Percentiles rank a stretch among this genome's conserved stretches.
phyloP scores from a whole-genome alignment of 2,329 filamentous ascomycete genomes.

The Dothistroma pini region DNA sequence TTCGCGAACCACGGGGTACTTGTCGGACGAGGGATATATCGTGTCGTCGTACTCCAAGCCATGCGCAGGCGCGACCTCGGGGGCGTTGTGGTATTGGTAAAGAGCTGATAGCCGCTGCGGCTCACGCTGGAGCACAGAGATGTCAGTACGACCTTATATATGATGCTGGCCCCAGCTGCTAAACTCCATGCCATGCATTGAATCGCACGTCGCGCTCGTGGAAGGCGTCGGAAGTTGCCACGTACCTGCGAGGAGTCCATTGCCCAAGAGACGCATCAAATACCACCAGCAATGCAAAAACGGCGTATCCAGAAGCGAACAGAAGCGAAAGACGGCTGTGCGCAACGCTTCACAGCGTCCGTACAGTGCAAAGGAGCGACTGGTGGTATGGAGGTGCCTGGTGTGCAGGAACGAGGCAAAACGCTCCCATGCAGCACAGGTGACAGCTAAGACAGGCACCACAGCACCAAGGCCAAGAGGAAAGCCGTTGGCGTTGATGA shows the following conservation, averaged over 20 bases:
- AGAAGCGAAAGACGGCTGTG: neutral
- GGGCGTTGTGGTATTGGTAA: conserved; percentile 40
- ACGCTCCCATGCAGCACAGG: conserved; percentile 4
- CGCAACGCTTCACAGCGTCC: neutral
- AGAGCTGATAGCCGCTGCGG: conserved; percentile 34
- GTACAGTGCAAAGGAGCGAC: conserved; percentile 1
- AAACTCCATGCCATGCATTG: neutral
- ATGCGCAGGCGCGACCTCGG: conserved; percentile 38
- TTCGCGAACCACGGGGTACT: conserved; percentile 36
- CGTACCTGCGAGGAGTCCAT: conserved; percentile 22
- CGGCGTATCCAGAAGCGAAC: conserved; percentile 4
- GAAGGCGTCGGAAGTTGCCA: neutral
- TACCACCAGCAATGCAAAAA: neutral
- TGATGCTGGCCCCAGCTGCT: neutral
- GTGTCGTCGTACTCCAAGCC: conserved; percentile 39
- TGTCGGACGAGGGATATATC: conserved; percentile 36
- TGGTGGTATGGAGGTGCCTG: neutral
- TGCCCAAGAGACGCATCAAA: conserved; percentile 13
- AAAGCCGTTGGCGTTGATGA: neutral
- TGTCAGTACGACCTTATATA: conserved; percentile 11
- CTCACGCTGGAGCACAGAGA: conserved; percentile 15
- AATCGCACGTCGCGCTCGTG: neutral
- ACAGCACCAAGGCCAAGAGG: neutral
- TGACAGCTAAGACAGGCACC: neutral
- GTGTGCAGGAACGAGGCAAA: neutral